phyloP scores from a whole-genome alignment of 139 green algal species.

The Coccomyxa sp. region DNA sequence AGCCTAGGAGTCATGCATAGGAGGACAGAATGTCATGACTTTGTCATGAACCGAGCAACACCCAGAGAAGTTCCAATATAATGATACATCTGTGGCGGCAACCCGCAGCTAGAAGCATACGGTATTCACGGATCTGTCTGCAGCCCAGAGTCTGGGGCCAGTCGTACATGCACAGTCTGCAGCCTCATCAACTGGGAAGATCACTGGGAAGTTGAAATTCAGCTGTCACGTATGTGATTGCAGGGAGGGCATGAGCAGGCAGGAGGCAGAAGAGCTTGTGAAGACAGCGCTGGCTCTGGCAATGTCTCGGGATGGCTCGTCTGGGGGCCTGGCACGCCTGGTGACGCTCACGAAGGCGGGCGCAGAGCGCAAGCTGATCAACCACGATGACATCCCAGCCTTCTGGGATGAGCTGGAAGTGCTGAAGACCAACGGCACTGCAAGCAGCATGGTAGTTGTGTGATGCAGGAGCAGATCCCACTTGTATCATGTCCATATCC shows the following conservation, averaged over 20 bases:
- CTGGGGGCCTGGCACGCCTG: constrained; percentile 74
- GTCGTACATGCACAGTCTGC: neutral
- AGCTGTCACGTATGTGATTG: neutral
- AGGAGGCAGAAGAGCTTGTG: constrained; percentile 76
- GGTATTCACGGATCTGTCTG: neutral
- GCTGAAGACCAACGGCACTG: neutral
- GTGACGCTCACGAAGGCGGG: constrained; percentile 67
- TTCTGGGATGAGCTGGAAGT: constrained; percentile 30
- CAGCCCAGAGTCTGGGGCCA: neutral
- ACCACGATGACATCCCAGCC: constrained; percentile 21
- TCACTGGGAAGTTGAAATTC: neutral
- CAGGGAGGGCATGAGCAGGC: constrained; percentile 71
- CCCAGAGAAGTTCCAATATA: neutral
- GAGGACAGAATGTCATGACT: too few relatives aligned
- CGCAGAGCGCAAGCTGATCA: constrained; percentile 35
- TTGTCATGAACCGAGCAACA: neutral
- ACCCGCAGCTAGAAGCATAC: neutral
- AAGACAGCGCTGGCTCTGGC: constrained; percentile 68
- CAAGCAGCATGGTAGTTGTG: constrained; percentile 16
- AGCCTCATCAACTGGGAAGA: neutral
- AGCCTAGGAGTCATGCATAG: neutral
- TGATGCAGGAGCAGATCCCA: neutral
- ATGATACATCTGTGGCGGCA: neutral
- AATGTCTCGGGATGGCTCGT: constrained; percentile 76
- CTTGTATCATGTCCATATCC: too few relatives aligned